Conservation (phyloP, 768 basidiomycete genomes). For the Pleurotus citrinopileatus region DNA sequence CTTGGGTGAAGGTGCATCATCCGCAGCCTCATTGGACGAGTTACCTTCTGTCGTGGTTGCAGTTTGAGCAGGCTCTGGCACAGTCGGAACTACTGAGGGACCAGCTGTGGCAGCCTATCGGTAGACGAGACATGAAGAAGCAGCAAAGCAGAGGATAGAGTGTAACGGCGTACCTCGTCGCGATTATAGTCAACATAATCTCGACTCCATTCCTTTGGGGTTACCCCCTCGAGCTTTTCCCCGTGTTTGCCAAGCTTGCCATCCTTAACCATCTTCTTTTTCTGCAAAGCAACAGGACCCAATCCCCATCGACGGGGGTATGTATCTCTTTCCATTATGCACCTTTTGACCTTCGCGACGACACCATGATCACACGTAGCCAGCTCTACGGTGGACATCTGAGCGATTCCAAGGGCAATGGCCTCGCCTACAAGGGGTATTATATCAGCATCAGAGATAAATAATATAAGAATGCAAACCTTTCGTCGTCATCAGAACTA, state of each 20-base stretch:
- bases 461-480: slow-evolving; percentile 38
- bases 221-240: slow-evolving; percentile 81
- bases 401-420: slow-evolving; percentile 90
- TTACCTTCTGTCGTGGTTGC: slow-evolving; percentile 19
- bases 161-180: slow-evolving; percentile 46
- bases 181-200: slow-evolving; percentile 94
- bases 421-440: slow-evolving; percentile 72
- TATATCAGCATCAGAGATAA: slow-evolving; percentile 6
- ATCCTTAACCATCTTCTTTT: slow-evolving; percentile 99
- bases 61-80: slow-evolving; percentile 12
- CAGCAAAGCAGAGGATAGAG: slow-evolving; percentile 14
- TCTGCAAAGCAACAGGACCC: slow-evolving; percentile 94
- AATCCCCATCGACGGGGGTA: slow-evolving; percentile 98
- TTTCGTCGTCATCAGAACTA: slow-evolving; percentile 99
- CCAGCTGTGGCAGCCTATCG: slow-evolving; percentile 41
- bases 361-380: slow-evolving; percentile 98
- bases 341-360: slow-evolving; percentile 97
- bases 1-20: slow-evolving; percentile 32
- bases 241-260: slow-evolving; percentile 96
- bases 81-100: slow-evolving; percentile 25
- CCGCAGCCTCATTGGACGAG: slow-evolving; percentile 11
- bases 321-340: slow-evolving; percentile 99
- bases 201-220: slow-evolving; percentile 87
- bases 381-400: slow-evolving; percentile 98
- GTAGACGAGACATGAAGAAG: neutral